Percentiles rank a stretch among this genome's conserved stretches.
Conservation (phyloP, 139 green algal genomes). For the Auxenochlorella protothecoides region DNA sequence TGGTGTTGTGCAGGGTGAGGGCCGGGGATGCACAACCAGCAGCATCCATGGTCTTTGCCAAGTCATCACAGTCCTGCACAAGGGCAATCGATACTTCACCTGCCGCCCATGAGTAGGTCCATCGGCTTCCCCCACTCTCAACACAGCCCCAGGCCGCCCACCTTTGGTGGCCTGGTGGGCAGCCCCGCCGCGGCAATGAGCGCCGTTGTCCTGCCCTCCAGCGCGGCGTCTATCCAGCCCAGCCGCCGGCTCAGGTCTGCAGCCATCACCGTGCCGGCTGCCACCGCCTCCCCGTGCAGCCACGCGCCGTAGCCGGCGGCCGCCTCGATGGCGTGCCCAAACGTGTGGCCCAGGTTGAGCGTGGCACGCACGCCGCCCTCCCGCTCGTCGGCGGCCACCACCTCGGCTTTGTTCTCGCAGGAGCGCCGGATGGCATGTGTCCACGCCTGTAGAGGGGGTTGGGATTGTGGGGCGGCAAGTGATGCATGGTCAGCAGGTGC, state of each 20-base stretch:
- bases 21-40: no score
- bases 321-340: constrained; percentile 97
- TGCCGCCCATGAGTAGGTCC: no score
- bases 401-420: constrained; percentile 93
- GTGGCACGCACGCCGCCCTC: constrained; percentile 92
- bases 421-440: constrained; percentile 87
- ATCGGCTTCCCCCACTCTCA: no score
- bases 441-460: constrained; percentile 39
- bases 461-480: no score
- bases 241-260: constrained; percentile 81
- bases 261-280: constrained; percentile 89
- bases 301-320: constrained; percentile 55
- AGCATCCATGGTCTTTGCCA: no score
- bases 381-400: constrained; percentile 87
- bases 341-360: constrained; percentile 98
- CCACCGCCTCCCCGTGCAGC: constrained; percentile 93
- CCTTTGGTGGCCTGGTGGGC: constrained; percentile 49
- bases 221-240: constrained; percentile 80
- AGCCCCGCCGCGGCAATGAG: constrained; percentile 63
- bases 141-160: not conserved
- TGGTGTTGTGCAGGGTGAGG: no score
- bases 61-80: no score
- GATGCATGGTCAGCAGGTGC: no score
- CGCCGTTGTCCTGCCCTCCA: constrained; percentile 50
- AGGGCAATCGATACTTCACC: no score